These are phyloP conservation scores for Rhizopogon rudus DNA, from an alignment of 768 basidiomycete genomes.

Conservation along the genomic window DNA sequence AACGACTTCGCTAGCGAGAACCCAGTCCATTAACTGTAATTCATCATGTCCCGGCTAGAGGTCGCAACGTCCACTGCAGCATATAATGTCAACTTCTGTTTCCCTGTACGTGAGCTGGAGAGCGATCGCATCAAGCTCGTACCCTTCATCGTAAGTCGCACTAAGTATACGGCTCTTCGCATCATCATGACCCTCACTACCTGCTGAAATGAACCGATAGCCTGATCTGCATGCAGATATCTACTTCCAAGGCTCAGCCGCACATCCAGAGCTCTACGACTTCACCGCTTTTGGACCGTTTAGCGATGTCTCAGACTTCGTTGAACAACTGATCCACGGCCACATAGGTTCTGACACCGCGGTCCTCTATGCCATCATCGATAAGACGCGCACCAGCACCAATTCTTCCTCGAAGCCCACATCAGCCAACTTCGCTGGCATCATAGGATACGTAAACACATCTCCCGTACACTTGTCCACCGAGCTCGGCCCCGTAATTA, in stretches of 20 bases:
- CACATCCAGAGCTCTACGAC: conserved; percentile 37
- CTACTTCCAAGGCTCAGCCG: conserved; percentile 30
- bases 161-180: too few species aligned
- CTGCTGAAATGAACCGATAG: conserved; percentile 21
- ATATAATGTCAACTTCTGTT: too few species aligned
- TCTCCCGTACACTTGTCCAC: conserved; percentile 35
- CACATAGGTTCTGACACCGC: conserved; percentile 31
- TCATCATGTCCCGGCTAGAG: too few species aligned
- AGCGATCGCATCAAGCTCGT: too few species aligned
- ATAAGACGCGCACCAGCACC: conserved; percentile 33
- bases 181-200: neutral
- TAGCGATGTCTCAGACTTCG: conserved; percentile 29
- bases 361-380: conserved; percentile 49
- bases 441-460: conserved; percentile 46
- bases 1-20: too few species aligned
- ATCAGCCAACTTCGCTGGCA: conserved; percentile 39
- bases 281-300: conserved; percentile 53
- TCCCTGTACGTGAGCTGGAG: too few species aligned
- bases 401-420: neutral
- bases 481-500: conserved; percentile 53
- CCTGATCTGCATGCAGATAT: conserved; percentile 38
- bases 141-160: neutral
- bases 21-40: too few species aligned
- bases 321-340: conserved; percentile 28
- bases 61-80: too few species aligned